Conservation (phyloP, 1,284 basidiomycete genomes). For the Wallemia mellicola region DNA sequence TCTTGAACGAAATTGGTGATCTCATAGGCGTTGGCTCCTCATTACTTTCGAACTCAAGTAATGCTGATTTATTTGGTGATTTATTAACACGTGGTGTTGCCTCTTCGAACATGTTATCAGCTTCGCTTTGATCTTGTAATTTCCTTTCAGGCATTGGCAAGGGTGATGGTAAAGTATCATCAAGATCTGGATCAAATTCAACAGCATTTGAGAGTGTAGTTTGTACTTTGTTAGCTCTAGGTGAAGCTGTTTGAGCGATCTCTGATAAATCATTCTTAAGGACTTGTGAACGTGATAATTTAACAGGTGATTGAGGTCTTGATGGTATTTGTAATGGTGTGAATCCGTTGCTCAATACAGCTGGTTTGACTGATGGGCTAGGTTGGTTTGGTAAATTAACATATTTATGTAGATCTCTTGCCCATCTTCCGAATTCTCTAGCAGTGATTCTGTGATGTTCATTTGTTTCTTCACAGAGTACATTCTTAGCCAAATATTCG, state of each 20-base stretch:
- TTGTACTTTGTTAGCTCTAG: constrained; percentile 1
- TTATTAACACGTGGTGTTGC: neutral
- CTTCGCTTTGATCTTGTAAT: constrained; percentile 3
- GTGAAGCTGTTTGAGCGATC: constrained; percentile 3
- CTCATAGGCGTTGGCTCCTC: neutral
- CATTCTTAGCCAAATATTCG: constrained; percentile 47
- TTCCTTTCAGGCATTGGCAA: constrained; percentile 10
- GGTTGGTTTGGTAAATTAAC: constrained; percentile 13
- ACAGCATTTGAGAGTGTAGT: constrained; percentile 1
- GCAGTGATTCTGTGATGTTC: constrained; percentile 34
- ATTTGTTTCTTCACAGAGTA: constrained; percentile 34
- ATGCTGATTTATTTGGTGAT: neutral
- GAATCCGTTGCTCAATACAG: neutral
- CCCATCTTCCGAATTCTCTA: constrained; percentile 59
- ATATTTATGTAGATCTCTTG: constrained; percentile 36
- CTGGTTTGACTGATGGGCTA: constrained; percentile 10
- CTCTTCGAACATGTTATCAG: neutral
- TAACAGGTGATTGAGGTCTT: constrained; percentile 2
- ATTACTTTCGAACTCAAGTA: neutral
- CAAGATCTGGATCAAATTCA: neutral
- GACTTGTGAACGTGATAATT: neutral
- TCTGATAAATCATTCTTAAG: constrained; percentile 1
- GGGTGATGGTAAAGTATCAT: neutral
- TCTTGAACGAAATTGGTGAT: neutral
- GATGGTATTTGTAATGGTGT: constrained; percentile 1